phyloP scores from a whole-genome alignment of 176 grass and related monocot genomes.

The Zoysia japonica region DNA sequence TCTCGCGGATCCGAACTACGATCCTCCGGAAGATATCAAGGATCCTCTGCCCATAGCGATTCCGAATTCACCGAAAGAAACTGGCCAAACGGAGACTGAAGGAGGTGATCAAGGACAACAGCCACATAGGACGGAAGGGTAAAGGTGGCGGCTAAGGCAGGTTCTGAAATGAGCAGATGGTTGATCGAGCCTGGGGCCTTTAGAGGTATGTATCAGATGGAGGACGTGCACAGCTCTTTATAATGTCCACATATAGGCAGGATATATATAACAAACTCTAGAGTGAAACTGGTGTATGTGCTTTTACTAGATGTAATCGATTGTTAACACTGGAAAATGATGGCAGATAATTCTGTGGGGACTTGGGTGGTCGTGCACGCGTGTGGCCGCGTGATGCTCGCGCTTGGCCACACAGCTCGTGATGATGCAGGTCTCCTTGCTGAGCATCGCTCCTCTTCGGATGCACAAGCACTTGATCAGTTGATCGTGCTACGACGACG shows the following conservation, averaged over 20 bases:
- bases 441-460: too few species aligned
- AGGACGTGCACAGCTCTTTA: conserved; percentile 5
- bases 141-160: conserved; percentile 29
- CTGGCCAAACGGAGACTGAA: conserved; percentile 25
- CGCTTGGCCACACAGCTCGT: too few species aligned
- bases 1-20: conserved; percentile 66
- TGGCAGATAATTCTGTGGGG: too few species aligned
- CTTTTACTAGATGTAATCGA: conserved; percentile 31
- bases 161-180: conserved; percentile 19
- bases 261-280: conserved; percentile 35
- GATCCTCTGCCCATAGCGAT: conserved; percentile 47
- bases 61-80: conserved; percentile 35
- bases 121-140: neutral
- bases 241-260: conserved; percentile 40
- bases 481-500: too few species aligned
- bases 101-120: neutral
- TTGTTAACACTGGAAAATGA: neutral
- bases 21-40: conserved; percentile 50
- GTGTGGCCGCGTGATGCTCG: too few species aligned
- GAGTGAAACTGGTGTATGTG: conserved; percentile 11
- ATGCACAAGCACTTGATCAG: too few species aligned
- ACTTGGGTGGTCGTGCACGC: too few species aligned
- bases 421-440: too few species aligned
- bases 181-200: conserved; percentile 22
- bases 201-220: conserved; percentile 29